These are phyloP conservation scores for Nakaseomyces glabratus DNA, from an alignment of 1,139 yeast genomes.

Conservation along the genomic window DNA sequence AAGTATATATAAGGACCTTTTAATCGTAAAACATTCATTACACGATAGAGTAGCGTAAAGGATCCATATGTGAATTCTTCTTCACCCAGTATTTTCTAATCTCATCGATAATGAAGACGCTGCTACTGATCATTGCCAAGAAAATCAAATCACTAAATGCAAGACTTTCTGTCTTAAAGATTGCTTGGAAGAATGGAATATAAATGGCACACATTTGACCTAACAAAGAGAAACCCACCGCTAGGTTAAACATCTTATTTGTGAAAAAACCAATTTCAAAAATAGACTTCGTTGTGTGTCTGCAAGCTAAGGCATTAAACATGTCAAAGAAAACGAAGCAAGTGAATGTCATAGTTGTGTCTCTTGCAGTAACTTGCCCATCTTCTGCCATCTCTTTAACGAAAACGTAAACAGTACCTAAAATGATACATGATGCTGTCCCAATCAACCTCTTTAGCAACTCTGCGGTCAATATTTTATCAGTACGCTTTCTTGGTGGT, in stretches of 20 bases:
- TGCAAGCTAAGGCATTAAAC: slow-evolving; percentile 91
- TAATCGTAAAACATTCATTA: slow-evolving; percentile 11
- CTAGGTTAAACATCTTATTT: slow-evolving; percentile 85
- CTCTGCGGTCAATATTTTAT: slow-evolving; percentile 62
- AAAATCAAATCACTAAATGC: slow-evolving; percentile 56
- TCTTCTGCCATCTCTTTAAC: slow-evolving; percentile 76
- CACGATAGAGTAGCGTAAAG: slow-evolving; percentile 24
- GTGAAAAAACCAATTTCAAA: slow-evolving; percentile 65
- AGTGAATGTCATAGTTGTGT: slow-evolving; percentile 97
- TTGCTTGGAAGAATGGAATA: slow-evolving; percentile 79
- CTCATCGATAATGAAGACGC: slow-evolving; percentile 84
- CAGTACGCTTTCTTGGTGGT: slow-evolving; percentile 85
- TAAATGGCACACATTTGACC: slow-evolving; percentile 95
- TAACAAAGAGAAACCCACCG: slow-evolving; percentile 77
- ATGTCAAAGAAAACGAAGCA: slow-evolving; percentile 91
- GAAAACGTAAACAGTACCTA: slow-evolving; percentile 82
- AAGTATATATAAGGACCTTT: slow-evolving; percentile 1
- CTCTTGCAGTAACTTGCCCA: slow-evolving; percentile 71
- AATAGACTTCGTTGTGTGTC: slow-evolving; percentile 75
- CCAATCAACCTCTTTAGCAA: slow-evolving; percentile 66
- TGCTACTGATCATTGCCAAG: slow-evolving; percentile 55
- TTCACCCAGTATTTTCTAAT: slow-evolving; percentile 44
- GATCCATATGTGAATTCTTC: slow-evolving; percentile 12
- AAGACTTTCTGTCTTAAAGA: slow-evolving; percentile 91
- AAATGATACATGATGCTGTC: slow-evolving; percentile 61